Evolutionary conservation across 2,329 filamentous ascomycete species (phyloP).

Genomic region (Sporothrix schenckii): DNA sequence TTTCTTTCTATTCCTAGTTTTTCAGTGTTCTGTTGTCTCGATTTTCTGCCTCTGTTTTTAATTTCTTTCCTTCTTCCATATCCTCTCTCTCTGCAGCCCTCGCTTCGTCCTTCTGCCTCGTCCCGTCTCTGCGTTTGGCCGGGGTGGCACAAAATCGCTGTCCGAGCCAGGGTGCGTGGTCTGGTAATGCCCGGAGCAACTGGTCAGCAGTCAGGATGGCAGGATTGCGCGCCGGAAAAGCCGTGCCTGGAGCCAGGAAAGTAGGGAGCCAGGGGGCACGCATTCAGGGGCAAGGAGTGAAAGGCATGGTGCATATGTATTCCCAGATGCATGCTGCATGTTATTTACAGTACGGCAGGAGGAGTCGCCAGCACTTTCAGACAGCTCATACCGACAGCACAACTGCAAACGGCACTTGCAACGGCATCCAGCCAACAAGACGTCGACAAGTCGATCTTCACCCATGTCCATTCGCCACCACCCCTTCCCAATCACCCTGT

Average conservation of each 20-base stretch:
- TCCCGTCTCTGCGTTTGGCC: background rate
- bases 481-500: background rate
- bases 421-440: slow-evolving; percentile 5
- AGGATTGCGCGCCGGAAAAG: background rate
- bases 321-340: background rate
- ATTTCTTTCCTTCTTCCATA: background rate
- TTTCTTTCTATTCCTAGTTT: slow-evolving; percentile 6
- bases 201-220: background rate
- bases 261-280: no score
- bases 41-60: background rate
- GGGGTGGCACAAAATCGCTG: background rate
- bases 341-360: background rate
- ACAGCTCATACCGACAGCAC: background rate
- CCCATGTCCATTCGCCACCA: background rate
- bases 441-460: background rate
- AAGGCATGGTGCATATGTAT: slow-evolving; percentile 7
- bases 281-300: background rate
- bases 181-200: no score
- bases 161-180: background rate
- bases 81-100: background rate
- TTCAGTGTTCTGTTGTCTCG: background rate
- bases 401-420: background rate
- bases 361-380: background rate
- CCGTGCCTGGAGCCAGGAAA: background rate
- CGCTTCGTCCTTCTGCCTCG: slow-evolving; percentile 16